Conservation (phyloP, 371 early-diverging fungal species). For the Lichtheimia corymbifera region DNA sequence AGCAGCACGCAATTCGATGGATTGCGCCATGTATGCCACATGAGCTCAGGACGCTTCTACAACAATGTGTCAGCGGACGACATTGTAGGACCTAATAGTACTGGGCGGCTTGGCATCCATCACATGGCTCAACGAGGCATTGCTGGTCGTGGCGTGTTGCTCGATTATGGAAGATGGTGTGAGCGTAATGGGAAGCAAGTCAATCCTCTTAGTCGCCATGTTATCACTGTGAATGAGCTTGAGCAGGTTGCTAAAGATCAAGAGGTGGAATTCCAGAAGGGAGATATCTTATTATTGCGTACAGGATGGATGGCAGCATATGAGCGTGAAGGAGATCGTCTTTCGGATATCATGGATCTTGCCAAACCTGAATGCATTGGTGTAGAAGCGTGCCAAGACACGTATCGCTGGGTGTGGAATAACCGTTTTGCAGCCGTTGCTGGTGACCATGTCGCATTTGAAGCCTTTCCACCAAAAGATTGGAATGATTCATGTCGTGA, state of each 20-base stretch:
- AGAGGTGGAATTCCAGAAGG: slow-evolving; percentile 33
- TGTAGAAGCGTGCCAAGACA: slow-evolving; percentile 43
- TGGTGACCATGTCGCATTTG: slow-evolving; percentile 35
- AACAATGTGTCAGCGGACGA: slow-evolving; percentile 26
- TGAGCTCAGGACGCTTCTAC: slow-evolving; percentile 25
- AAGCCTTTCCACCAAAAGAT: slow-evolving; percentile 34
- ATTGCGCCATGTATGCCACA: slow-evolving; percentile 35
- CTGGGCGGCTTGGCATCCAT: slow-evolving; percentile 39
- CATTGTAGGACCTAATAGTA: slow-evolving; percentile 16
- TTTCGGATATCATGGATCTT: slow-evolving; percentile 7
- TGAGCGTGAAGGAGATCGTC: slow-evolving; percentile 1
- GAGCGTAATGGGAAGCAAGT: slow-evolving; percentile 21
- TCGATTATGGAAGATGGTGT: slow-evolving; percentile 48
- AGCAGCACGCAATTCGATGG: slow-evolving; percentile 49
- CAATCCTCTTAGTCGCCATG: slow-evolving; percentile 32
- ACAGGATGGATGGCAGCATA: slow-evolving; percentile 39
- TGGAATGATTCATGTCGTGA: slow-evolving; percentile 27
- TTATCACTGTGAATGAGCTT: slow-evolving; percentile 37
- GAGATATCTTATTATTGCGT: slow-evolving; percentile 44
- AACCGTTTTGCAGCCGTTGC: slow-evolving; percentile 47
- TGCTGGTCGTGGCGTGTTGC: slow-evolving; percentile 43
- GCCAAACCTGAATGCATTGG: slow-evolving; percentile 26
- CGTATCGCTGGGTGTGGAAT: slow-evolving; percentile 45
- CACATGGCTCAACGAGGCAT: slow-evolving; percentile 47
- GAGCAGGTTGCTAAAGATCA: slow-evolving; percentile 37